phyloP scores from a whole-genome alignment of 2,329 filamentous ascomycete species.

The Emmonsiellopsis sp. region DNA sequence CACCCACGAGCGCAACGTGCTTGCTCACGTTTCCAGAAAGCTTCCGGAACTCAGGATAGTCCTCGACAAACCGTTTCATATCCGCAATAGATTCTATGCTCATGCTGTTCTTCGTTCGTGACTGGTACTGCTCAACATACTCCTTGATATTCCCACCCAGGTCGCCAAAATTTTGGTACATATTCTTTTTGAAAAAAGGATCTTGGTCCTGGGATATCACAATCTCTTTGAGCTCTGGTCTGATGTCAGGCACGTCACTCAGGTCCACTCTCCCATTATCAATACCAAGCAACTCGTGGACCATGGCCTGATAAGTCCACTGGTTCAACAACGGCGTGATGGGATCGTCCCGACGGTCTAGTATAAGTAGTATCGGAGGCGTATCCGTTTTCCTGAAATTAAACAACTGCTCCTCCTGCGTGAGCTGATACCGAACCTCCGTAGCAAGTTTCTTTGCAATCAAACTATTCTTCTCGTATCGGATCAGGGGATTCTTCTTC shows the following conservation, averaged over 20 bases:
- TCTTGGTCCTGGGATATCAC: conserved; percentile 95
- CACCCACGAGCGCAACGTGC: conserved; percentile 90
- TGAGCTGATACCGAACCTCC: conserved; percentile 85
- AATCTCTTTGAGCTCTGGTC: conserved; percentile 84
- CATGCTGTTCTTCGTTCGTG: conserved; percentile 90
- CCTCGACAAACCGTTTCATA: conserved; percentile 99
- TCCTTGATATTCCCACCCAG: conserved; percentile 94
- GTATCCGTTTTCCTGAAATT: conserved; percentile 94
- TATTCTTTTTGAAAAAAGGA: conserved; percentile 98
- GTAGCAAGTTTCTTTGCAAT: conserved; percentile 87
- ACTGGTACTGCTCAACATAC: conserved; percentile 97
- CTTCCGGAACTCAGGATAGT: conserved; percentile 96
- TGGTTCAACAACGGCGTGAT: conserved; percentile 90
- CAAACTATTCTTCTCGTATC: conserved; percentile 84
- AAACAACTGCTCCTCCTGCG: conserved; percentile 92
- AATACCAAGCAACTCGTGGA: conserved; percentile 90
- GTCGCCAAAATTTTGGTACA: conserved; percentile 96
- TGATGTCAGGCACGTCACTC: conserved; percentile 70
- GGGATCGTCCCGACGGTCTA: conserved; percentile 88
- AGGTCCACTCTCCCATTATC: conserved; percentile 90
- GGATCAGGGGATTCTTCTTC: conserved; percentile 93
- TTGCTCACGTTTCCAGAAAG: conserved; percentile 97
- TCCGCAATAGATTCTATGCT: conserved; percentile 95
- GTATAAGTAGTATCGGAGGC: conserved; percentile 77
- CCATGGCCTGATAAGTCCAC: conserved; percentile 99